Evolutionary conservation across 257 asterid species (phyloP), one percentile per base, ranked within the genome.

Genomic region (Primulina tabacum): DNA sequence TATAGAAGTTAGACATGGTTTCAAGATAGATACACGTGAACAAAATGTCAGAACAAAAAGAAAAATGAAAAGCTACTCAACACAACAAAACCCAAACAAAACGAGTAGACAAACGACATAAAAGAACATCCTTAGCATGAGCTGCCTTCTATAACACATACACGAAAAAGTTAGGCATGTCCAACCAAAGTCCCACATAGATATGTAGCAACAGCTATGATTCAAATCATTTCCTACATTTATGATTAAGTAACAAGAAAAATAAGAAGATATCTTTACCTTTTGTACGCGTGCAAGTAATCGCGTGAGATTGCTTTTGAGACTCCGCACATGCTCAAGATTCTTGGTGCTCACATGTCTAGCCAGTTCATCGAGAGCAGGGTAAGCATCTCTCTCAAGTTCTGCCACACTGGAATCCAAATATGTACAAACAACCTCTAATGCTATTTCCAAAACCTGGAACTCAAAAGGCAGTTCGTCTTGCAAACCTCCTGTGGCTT

Each of bases 391-490:
- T 75, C 87, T 81, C 85, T 94, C 99, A 40, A 94, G 95, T 62
- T 94, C 97, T 0, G 92, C 90, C 34, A 88, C 99, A 64, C 82
- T 89, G 37, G 92, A 67, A 72, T 94, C 97, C 79, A 94, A 79
- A 75, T 76, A 91, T 5, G 88, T 82, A 81, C 98, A 94, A 6
- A 94, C 97, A 65, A 91, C 97, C 83, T 94, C 96, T 65, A 94
- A 78, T 11, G 99, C 98, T 69, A 91, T 86, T 84, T 94, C 99
- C 68, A 94, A 84, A 69, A 94, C 98, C 83, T 94, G 99, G 82
- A 94, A 94, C 87, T 94, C 99, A 57, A 94, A 94, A 59, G 99
- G 99, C 58, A 94, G 98, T 78, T 91, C 97, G 47, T 87, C 92
- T 76, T 88, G 96, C 87, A 79, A 58, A 33, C 89, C 92, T 60